These are phyloP conservation scores for Ustilago curta DNA, from an alignment of 1,284 basidiomycete species.

Conservation along the genomic window DNA sequence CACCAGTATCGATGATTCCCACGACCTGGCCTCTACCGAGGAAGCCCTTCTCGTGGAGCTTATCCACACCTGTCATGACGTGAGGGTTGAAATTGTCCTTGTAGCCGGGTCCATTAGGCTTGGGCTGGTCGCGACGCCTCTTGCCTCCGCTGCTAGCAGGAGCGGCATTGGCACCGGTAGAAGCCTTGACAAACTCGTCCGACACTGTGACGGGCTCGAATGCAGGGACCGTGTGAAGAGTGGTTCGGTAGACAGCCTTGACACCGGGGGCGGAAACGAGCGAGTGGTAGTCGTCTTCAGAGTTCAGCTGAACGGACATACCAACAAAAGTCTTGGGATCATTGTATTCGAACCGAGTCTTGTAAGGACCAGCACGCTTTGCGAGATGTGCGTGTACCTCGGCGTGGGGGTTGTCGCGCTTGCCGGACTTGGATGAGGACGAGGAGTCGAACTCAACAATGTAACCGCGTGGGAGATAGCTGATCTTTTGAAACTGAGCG, in stretches of 20 bases:
- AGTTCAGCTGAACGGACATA: conserved; percentile 50
- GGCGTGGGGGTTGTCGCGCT: conserved; percentile 44
- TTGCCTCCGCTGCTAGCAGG: conserved; percentile 19
- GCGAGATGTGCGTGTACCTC: conserved; percentile 45
- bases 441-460: conserved; percentile 47
- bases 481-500: conserved; percentile 34
- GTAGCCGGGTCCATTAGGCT: conserved; percentile 27
- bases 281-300: conserved; percentile 44
- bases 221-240: conserved; percentile 44
- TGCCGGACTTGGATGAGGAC: conserved; percentile 21
- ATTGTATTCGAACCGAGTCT: conserved; percentile 51
- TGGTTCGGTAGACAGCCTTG: conserved; percentile 43
- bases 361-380: conserved; percentile 46
- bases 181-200: conserved; percentile 44
- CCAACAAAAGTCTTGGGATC: conserved; percentile 53
- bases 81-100: conserved; percentile 57
- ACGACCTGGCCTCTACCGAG: conserved; percentile 74
- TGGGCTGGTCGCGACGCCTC: conserved; percentile 44
- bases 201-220: conserved; percentile 45
- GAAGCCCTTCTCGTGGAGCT: conserved; percentile 73
- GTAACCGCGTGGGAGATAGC: conserved; percentile 41
- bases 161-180: conserved; percentile 31
- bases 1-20: conserved; percentile 72
- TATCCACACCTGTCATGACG: conserved; percentile 71
- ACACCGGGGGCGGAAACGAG: conserved; percentile 49